phyloP scores from a whole-genome alignment of 2,329 filamentous ascomycete species.

The Penicillium sp. region DNA sequence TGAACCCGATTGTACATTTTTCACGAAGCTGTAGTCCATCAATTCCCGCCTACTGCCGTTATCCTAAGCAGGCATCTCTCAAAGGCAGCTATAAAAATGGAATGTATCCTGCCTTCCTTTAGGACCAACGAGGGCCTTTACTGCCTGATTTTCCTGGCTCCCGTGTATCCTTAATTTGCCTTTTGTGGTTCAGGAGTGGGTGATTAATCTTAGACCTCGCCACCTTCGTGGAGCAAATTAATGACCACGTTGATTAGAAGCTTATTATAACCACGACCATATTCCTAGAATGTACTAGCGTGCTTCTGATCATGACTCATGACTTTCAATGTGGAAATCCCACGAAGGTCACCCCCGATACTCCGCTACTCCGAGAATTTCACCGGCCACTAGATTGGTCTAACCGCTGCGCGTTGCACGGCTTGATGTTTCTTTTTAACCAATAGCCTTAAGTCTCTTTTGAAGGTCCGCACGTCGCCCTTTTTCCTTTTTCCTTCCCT shows the following conservation, averaged over 20 bases:
- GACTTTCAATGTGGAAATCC: too few relatives aligned
- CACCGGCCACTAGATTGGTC: not conserved
- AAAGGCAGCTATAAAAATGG: not conserved
- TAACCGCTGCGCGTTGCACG: not conserved
- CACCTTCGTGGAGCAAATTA: not conserved
- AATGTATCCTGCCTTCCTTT: not conserved
- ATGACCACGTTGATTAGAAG: not conserved
- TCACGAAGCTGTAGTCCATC: not conserved
- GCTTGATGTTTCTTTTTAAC: not conserved
- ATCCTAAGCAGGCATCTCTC: not conserved
- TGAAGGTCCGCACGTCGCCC: not conserved
- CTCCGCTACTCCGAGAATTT: conserved; percentile 5
- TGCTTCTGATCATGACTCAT: not conserved
- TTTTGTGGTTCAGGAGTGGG: not conserved
- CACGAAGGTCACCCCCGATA: not conserved
- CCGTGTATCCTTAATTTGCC: not conserved
- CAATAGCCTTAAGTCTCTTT: not conserved
- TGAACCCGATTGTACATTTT: not conserved
- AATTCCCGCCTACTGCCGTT: not conserved
- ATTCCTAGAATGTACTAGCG: not conserved
- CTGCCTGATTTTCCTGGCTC: not conserved
- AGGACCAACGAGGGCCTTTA: not conserved
- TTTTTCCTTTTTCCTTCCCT: not conserved
- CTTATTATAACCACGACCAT: not conserved
- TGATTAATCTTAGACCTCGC: not conserved